These are phyloP conservation scores for Xylariaceae sp. DNA, from an alignment of 2,329 filamentous ascomycete genomes.

Conservation along the genomic window DNA sequence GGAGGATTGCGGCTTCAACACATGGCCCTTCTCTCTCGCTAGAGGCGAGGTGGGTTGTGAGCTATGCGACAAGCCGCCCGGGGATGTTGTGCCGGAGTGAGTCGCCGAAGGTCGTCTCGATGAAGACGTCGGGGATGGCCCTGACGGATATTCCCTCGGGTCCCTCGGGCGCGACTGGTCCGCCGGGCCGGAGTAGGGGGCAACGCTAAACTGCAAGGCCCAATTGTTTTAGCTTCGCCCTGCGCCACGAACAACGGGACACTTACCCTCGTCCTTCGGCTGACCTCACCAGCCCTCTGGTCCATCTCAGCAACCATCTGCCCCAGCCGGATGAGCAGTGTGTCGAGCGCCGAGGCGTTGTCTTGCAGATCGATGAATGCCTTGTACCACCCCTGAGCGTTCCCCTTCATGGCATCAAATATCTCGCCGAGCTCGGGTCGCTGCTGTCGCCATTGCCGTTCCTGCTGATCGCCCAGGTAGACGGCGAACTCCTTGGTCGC, in stretches of 20 bases:
- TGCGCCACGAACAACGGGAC: too few relatives aligned
- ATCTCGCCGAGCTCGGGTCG: slow-evolving; percentile 61
- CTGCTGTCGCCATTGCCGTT: slow-evolving; percentile 52
- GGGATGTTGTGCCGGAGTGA: too few relatives aligned
- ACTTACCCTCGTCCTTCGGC: slow-evolving; percentile 66
- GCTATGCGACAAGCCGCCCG: slow-evolving; percentile 14
- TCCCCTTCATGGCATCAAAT: slow-evolving; percentile 84
- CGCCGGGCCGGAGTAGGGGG: slow-evolving; percentile 20
- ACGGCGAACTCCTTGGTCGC: slow-evolving; percentile 68
- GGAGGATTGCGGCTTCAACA: slow-evolving; percentile 20
- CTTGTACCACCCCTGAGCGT: slow-evolving; percentile 81
- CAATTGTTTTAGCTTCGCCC: slow-evolving; percentile 4
- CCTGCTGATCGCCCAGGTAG: slow-evolving; percentile 63
- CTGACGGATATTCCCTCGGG: slow-evolving; percentile 8
- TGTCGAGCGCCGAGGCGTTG: slow-evolving; percentile 63
- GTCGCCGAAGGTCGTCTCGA: slow-evolving; percentile 13
- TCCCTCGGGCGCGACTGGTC: slow-evolving; percentile 11
- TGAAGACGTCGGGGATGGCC: slow-evolving; percentile 13
- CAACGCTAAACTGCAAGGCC: slow-evolving; percentile 19
- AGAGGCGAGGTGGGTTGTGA: slow-evolving; percentile 17
- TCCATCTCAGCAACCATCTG: slow-evolving; percentile 81
- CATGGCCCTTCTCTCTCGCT: slow-evolving; percentile 20
- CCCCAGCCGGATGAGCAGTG: slow-evolving; percentile 62
- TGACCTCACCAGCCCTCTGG: slow-evolving; percentile 74
- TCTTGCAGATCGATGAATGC: slow-evolving; percentile 70